Evolutionary conservation across 169 alveolate species (phyloP).

Genomic region (Plasmodium vinckei): DNA sequence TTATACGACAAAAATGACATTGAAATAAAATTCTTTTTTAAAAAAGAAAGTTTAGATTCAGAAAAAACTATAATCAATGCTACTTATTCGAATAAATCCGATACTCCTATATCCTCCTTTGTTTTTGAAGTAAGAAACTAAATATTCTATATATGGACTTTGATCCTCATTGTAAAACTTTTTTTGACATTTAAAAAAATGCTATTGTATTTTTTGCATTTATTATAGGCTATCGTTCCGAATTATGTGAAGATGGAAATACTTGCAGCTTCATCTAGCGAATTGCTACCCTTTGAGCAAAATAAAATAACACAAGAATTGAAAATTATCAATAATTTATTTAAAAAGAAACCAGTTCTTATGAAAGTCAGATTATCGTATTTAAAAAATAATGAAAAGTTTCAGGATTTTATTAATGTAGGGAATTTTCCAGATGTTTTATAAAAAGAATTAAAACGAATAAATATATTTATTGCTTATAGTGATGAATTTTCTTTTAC

Average conservation of each 20-base stretch:
- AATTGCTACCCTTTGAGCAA: conserved; percentile 51
- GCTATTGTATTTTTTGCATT: neutral
- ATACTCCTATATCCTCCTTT: conserved; percentile 33
- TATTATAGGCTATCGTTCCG: conserved; percentile 68
- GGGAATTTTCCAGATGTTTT: conserved; percentile 66
- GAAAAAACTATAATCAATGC: conserved; percentile 62
- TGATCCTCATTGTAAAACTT: neutral
- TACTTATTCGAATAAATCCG: conserved; percentile 53
- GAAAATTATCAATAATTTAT: conserved; percentile 43
- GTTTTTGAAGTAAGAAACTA: conserved; percentile 50
- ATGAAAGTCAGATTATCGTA: conserved; percentile 76
- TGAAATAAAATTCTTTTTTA: conserved; percentile 58
- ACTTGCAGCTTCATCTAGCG: conserved; percentile 63
- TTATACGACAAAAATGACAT: conserved; percentile 60
- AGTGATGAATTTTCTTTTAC: neutral
- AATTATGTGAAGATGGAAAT: conserved; percentile 72
- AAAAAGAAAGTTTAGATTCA: conserved; percentile 64
- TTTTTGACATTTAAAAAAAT: neutral
- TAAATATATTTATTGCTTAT: neutral
- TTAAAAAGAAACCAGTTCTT: conserved; percentile 74
- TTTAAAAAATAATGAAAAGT: conserved; percentile 33
- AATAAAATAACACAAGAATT: conserved; percentile 56
- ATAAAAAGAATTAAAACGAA: neutral
- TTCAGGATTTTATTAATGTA: conserved; percentile 73
- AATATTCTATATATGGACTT: neutral